Base-by-base conservation (phyloP, 371 early-diverging fungal genomes). In the Apophysomyces trapeziformis region DNA sequence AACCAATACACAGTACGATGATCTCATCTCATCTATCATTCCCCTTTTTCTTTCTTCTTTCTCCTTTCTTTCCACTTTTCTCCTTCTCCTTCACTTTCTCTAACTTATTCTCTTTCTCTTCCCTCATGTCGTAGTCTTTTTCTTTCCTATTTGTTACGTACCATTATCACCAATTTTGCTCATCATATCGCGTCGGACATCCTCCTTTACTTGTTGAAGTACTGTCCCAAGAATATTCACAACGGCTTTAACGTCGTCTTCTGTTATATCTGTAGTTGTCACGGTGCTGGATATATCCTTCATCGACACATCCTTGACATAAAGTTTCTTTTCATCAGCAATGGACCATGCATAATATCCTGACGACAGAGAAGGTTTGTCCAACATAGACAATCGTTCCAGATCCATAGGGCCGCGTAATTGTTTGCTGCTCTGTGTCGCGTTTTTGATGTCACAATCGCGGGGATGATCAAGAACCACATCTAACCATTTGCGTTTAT, bases 381-480 rank as follows among this genome's bases (percentile, higher is more conserved):
- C 32, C 32, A 26, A 26, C 32, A 26, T 26, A 26, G 32, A 26
- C 32, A 26, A 2, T 26, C 2, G 32, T 26, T 26, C 3, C 32
- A 26, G 2, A 26, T 26, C 32, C 1, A 26, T 26, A 26, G 32
- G 3, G 1, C 32, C 32, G 32, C 32, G 32, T 26, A 26, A 26
- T 26, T 26, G 32, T 26, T 26, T 45, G 13, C 13, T 45, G 46
- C 16, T 45, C 16, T 13, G 46, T n/a, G 13, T 18, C 5, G 46
- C 46, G 46, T 5, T 18, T 13, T 45, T 45, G 13, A 45, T 16
- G 6, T 45, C 60, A 12, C 50, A 41, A 11, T 57, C 67, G 32
- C 60, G 61, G 13, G 46, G 21, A 3, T 69, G 57, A 36, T 69
- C 65, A n/a, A 69, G 67, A 18, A 69, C 61, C 39, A 61, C 36